Conservation (phyloP, 208 protist genomes). For the Plasmodiophora brassicae region DNA sequence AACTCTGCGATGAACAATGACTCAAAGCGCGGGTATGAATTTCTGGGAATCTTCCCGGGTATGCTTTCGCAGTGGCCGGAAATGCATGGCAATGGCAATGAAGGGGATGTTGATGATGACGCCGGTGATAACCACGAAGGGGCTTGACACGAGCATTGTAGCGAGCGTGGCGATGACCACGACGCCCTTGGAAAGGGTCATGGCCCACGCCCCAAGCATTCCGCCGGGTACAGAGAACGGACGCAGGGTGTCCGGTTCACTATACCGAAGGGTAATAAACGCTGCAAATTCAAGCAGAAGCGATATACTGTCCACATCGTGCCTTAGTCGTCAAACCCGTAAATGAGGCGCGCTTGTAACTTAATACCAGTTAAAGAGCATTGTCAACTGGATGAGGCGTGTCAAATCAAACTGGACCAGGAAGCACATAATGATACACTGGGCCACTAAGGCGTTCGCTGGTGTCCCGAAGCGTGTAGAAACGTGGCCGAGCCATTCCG, state of each 20-base stretch:
- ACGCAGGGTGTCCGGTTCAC: neutral
- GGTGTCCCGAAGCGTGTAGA: neutral
- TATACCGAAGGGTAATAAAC: neutral
- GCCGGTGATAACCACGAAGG: neutral
- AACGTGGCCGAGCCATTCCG: neutral
- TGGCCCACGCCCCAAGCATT: neutral
- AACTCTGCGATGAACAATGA: too few species aligned
- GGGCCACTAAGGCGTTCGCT: neutral
- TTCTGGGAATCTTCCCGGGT: too few species aligned
- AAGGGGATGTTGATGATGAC: neutral
- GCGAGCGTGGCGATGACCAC: neutral
- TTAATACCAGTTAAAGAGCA: conserved; percentile 21
- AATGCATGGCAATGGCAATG: neutral
- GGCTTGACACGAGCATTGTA: neutral
- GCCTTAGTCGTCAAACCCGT: neutral
- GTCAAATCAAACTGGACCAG: neutral
- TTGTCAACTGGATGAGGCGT: neutral
- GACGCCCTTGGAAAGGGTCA: neutral
- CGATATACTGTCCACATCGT: neutral
- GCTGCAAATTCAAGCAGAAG: conserved; percentile 33
- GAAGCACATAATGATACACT: conserved; percentile 19
- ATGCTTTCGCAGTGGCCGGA: too few species aligned
- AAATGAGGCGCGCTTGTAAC: neutral
- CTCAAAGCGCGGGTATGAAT: too few species aligned
- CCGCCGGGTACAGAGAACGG: conserved; percentile 26